A percentile compares a stretch with the other conserved stretches of the same genome.
These are phyloP conservation scores for Isoetes taiwanensis DNA, from an alignment of 75 land plant species.

Conservation along the genomic window DNA sequence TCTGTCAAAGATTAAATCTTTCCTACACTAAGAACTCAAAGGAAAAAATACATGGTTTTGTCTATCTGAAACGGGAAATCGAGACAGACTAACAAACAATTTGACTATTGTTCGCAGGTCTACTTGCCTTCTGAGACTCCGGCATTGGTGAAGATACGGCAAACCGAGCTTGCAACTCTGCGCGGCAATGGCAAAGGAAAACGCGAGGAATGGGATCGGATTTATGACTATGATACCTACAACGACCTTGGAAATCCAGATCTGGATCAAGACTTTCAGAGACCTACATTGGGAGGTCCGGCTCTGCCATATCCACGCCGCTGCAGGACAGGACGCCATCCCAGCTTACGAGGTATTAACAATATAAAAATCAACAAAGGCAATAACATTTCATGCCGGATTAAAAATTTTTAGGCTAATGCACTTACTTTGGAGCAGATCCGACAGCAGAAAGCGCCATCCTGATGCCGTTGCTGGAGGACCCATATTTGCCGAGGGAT, in stretches of 20 bases:
- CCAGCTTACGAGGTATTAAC: no score
- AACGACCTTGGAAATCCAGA: conserved; percentile 5
- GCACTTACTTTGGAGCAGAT: neutral
- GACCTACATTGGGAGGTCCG: neutral
- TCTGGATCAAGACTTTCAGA: neutral
- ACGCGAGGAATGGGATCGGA: neutral
- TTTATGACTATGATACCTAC: conserved; percentile 1
- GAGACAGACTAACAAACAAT: no score
- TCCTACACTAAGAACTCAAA: no score
- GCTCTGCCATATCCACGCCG: neutral
- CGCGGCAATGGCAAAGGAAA: neutral
- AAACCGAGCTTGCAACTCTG: neutral
- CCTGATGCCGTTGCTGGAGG: no score
- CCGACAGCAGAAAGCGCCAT: conserved; percentile 8
- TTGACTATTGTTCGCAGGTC: conserved; percentile 27
- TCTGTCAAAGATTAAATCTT: no score
- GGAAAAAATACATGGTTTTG: no score
- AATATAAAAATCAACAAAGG: no score
- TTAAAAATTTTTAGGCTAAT: no score
- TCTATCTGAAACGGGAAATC: no score
- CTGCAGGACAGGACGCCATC: neutral
- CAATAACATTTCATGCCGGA: no score
- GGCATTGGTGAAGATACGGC: neutral
- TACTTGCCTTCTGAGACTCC: neutral
- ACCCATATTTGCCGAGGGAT: conserved; percentile 67